Base-by-base conservation (phyloP, 176 grass and related monocot species). In the Carex scoparia region DNA sequence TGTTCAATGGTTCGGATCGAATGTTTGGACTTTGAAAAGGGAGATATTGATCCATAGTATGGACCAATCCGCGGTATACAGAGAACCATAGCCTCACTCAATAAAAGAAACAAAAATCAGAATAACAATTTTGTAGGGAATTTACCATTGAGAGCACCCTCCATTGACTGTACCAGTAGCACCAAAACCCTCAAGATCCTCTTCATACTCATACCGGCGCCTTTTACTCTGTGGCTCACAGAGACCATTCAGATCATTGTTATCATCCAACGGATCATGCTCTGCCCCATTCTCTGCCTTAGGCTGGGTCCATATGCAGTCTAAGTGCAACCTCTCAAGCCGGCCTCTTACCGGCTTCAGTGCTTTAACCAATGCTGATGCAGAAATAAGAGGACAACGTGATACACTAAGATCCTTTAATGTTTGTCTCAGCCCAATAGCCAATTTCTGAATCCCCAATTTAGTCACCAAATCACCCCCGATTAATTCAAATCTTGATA, bases 251-350 rank as follows among this genome's bases (percentile, higher is more conserved):
- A 69, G 13, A 54, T 49, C 65, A 56, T 62, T 63, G 66, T 77
- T 86, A 60, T 88, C 90, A 32, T 91, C 89, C 53, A 89, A 87
- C 5, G 28, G 37, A 44, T 89, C 79, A 5, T 42, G 86, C 16
- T 65, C 42, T 2, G 67, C 77, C 86, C 59, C 65, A 35, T 51
- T 27, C 54, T 83, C 76, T 54, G 18, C 63, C 27, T 82, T 86
- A 10, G 86, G 79, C 35, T 3, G 37, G 18, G 79, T 85, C 93
- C 93, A 99, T 16, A 91, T 74, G 91, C 97, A 95, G 62, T 90
- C 94, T 86, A 99, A 79, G 70, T 99, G 88, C 63, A 99, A 94
- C 62, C 93, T 90, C 90, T 99, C 90, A 0, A 99, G 88, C 57
- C 87, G 67, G 58, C 88, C 87, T n/a, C 91, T 87, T 70, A 99